A percentile compares a stretch with the other conserved stretches of the same genome.
These are phyloP conservation scores for Ophiocordyceps camponoti-saundersi DNA, from an alignment of 2,329 filamentous ascomycete species.

Conservation along the genomic window DNA sequence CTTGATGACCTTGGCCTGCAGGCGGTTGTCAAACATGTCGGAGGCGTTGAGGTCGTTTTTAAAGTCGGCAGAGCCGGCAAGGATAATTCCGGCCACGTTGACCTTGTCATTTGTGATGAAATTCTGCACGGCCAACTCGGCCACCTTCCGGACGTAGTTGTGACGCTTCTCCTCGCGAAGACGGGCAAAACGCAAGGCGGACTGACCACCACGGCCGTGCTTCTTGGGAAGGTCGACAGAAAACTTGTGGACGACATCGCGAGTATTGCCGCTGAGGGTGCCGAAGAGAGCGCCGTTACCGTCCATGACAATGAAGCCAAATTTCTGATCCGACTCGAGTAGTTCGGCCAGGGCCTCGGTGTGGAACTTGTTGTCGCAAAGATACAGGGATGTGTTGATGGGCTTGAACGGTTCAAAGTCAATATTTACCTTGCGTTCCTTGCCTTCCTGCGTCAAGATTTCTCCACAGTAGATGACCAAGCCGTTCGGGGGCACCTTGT, in stretches of 20 bases:
- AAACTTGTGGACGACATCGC: conserved; percentile 95
- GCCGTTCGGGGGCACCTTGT: conserved; percentile 95
- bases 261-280: conserved; percentile 90
- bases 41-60: conserved; percentile 98
- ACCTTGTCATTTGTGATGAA: conserved; percentile 98
- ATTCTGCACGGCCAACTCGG: conserved; percentile 94
- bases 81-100: conserved; percentile 87
- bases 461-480: conserved; percentile 98
- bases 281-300: conserved; percentile 96
- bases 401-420: conserved; percentile 99
- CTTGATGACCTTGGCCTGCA: conserved; percentile 94
- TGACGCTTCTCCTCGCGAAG: conserved; percentile 98
- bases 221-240: conserved; percentile 98
- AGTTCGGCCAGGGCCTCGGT: conserved; percentile 94
- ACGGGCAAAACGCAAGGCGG: conserved; percentile 96
- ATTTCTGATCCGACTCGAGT: conserved; percentile 96
- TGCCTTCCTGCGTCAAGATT: conserved; percentile 97
- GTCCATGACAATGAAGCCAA: conserved; percentile 99
- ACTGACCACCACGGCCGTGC: conserved; percentile 99
- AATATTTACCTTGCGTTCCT: conserved; percentile 99
- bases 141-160: conserved; percentile 99
- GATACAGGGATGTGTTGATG: conserved; percentile 97
- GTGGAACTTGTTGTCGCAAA: conserved; percentile 99
- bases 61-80: conserved; percentile 96
- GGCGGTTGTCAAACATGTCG: conserved; percentile 87